phyloP scores from a whole-genome alignment of 805 yeast species.

The Osmozyma mogii region DNA sequence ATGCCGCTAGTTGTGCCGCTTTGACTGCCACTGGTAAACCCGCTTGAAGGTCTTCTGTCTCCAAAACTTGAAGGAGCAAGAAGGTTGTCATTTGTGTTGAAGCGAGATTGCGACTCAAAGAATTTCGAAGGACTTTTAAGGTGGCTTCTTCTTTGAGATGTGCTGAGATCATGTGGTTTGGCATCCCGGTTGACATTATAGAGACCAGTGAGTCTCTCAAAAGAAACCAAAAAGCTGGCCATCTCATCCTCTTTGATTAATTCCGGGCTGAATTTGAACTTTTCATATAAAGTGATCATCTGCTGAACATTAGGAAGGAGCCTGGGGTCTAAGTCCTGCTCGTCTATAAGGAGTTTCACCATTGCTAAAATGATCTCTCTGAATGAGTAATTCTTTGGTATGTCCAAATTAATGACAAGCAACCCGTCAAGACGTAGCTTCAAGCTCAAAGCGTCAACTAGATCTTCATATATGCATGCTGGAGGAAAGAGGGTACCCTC shows the following conservation, averaged over 20 bases:
- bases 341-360: constrained; percentile 11
- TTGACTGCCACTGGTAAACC: too few species aligned
- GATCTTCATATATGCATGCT: constrained; percentile 41
- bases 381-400: constrained; percentile 35
- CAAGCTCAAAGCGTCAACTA: constrained; percentile 52
- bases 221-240: constrained; percentile 42
- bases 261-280: constrained; percentile 56
- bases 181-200: too few species aligned
- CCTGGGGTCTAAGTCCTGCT: constrained; percentile 5
- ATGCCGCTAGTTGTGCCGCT: too few species aligned
- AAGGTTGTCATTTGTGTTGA: too few species aligned
- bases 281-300: constrained; percentile 51
- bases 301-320: constrained; percentile 10
- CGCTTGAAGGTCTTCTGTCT: too few species aligned
- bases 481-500: constrained; percentile 18
- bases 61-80: too few species aligned
- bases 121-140: too few species aligned
- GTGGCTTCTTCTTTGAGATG: too few species aligned
- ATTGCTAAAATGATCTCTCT: constrained; percentile 35
- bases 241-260: constrained; percentile 54
- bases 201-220: too few species aligned
- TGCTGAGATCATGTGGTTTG: too few species aligned
- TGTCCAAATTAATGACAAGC: constrained; percentile 24
- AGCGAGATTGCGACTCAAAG: too few species aligned
- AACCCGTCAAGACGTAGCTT: constrained; percentile 44